Base-by-base conservation (phyloP, 225 moss, liverwort and hornwort genomes). In the Anthoceros angustus region DNA sequence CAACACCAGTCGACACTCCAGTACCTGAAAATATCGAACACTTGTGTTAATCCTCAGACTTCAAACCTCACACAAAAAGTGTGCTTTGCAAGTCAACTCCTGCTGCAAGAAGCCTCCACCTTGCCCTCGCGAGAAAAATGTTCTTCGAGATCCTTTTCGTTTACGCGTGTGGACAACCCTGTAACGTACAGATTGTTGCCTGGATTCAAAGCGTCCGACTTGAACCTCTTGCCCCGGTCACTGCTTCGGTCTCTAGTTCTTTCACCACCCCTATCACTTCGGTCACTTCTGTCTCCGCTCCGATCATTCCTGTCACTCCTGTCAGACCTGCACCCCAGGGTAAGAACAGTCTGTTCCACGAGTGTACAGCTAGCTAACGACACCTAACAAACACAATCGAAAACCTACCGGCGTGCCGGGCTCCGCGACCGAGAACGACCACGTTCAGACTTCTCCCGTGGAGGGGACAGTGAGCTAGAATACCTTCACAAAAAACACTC, bases 161-260 rank as follows among this genome's bases (percentile, higher is more conserved):
- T 81, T 12, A 92, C 95, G 5, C 88, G 91, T 65, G 95, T 98
- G 40, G 95, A 98, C 70, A 98, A 79, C 25, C 95, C 91, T 42
- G 95, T 98, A 16, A 98, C 91, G 67, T 89, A 98, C 5, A 98
- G 67, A 66, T 98, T 98, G 80, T 98, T 98, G 67, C 95, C 95
- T 9, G 95, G 95, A 63, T 98, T 98, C 23, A 23, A 55, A 15
- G 55, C 18, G 55, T 55, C 55, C 23, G 12, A 23, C 55, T 55
- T 55, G n/a, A 23, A 55, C 55, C 23, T 55, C 55, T 23, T 55
- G 55, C 55, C 14, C 55, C 55, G 18, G n/a, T 55, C 55, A 55
- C 55, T 55, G 55, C 55, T 55, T 55, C 55, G 18, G 55, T 55
- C 55, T 23, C 55, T 55, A 6, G 55, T 55, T 55, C 32, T 32